These are phyloP conservation scores for Picocystis salinarum DNA, from an alignment of 139 green algal species.

Conservation along the genomic window DNA sequence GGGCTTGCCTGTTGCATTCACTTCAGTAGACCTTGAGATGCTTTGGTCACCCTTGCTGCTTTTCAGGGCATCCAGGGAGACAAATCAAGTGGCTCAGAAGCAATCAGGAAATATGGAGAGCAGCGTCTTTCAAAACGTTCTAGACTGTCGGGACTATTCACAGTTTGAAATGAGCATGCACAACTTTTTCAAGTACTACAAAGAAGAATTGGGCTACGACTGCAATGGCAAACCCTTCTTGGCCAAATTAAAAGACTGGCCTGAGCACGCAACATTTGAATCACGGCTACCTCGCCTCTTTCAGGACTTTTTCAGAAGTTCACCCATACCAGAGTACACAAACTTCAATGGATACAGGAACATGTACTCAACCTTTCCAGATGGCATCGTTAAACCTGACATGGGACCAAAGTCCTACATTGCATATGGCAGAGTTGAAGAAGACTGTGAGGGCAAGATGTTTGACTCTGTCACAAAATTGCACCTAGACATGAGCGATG, in stretches of 20 bases:
- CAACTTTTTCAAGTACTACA: too few relatives aligned
- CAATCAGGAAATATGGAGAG: too few relatives aligned
- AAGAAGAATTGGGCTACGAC: too few relatives aligned
- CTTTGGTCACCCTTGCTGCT: too few relatives aligned
- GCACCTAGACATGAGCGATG: constrained; percentile 65
- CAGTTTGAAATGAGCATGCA: too few relatives aligned
- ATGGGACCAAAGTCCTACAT: constrained; percentile 53
- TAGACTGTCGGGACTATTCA: too few relatives aligned
- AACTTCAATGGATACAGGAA: constrained; percentile 7
- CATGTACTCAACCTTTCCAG: neutral
- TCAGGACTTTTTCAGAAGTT: constrained; percentile 27
- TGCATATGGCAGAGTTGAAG: constrained; percentile 24
- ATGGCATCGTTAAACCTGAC: constrained; percentile 22
- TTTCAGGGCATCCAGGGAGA: too few relatives aligned
- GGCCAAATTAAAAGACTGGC: constrained; percentile 11
- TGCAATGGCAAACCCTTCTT: too few relatives aligned
- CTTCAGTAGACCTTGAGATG: too few relatives aligned
- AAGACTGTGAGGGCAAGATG: constrained; percentile 28
- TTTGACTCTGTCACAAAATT: constrained; percentile 75
- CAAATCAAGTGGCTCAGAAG: too few relatives aligned
- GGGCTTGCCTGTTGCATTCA: too few relatives aligned
- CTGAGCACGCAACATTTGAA: constrained; percentile 1
- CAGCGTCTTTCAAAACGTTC: too few relatives aligned
- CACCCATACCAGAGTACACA: constrained; percentile 15
- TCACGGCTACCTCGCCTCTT: neutral